These are phyloP conservation scores for Anthostomella pinea DNA, from an alignment of 2,329 filamentous ascomycete genomes.

Conservation along the genomic window DNA sequence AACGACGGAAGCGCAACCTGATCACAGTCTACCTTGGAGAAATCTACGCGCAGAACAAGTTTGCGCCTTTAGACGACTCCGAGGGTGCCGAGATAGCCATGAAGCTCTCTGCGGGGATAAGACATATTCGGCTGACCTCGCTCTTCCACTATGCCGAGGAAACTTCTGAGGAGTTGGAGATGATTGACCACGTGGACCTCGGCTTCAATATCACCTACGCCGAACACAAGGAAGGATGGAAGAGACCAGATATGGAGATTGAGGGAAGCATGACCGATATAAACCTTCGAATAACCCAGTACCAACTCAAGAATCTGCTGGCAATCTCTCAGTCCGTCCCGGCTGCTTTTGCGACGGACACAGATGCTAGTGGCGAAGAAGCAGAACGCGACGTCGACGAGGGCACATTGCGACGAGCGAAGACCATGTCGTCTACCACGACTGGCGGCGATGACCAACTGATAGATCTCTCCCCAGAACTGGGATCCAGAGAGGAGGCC, in stretches of 20 bases:
- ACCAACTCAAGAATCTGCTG: slow-evolving; percentile 84
- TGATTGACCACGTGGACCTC: slow-evolving; percentile 96
- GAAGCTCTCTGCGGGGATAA: slow-evolving; percentile 85
- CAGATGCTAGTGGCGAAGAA: slow-evolving; percentile 69
- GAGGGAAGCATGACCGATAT: slow-evolving; percentile 91
- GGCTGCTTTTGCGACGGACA: slow-evolving; percentile 75
- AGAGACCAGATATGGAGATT: slow-evolving; percentile 87
- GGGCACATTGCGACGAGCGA: slow-evolving; percentile 48
- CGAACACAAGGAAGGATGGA: slow-evolving; percentile 73
- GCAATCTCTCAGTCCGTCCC: slow-evolving; percentile 87
- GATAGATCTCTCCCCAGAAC: slow-evolving; percentile 65
- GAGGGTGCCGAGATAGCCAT: slow-evolving; percentile 74
- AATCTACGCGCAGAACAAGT: slow-evolving; percentile 94
- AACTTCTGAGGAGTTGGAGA: slow-evolving; percentile 79
- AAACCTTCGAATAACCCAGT: slow-evolving; percentile 84
- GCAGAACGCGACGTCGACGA: slow-evolving; percentile 71
- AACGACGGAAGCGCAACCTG: slow-evolving; percentile 70
- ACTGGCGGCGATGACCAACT: slow-evolving; percentile 38
- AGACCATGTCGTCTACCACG: slow-evolving; percentile 39
- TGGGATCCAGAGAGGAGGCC: slow-evolving; percentile 63
- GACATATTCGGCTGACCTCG: slow-evolving; percentile 88
- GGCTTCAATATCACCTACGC: slow-evolving; percentile 90
- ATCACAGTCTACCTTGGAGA: slow-evolving; percentile 93
- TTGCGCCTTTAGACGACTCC: slow-evolving; percentile 78
- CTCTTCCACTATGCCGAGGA: slow-evolving; percentile 77